Base-by-base conservation (phyloP, 441 rosid genomes). In the Biscutella laevigata region DNA sequence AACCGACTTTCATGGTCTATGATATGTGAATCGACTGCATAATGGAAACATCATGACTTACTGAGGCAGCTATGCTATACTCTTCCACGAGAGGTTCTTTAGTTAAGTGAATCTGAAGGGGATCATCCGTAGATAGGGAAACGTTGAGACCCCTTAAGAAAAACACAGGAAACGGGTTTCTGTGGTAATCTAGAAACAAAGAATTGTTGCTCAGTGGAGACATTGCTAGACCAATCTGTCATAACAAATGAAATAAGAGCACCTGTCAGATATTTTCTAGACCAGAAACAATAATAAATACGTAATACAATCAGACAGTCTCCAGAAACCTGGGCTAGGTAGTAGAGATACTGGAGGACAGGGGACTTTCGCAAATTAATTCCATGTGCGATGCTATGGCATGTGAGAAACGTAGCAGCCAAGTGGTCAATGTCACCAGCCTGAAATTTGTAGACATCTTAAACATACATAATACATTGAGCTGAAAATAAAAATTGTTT, bases 171-270 rank as follows among this genome's bases (percentile, higher is more conserved):
- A 94, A 80, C 1, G 99, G 97, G 71, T 88, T 94, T 50, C 94
- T 63, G 66, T 94, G 99, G 64, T 94, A 94, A 66, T 94, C 99
- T 34, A 94, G 72, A 74, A 94, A 94, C 66, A 94, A 67, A 41
- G 96, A 86, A 74, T 94, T 94, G 82, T 94, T 94, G 90, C 97
- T 94, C 69, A 88, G 80, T 66, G 99, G 99, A 64, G 99, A 94
- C 97, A 94, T 84, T 32, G 97, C 97, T 75, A 94, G 74, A 52
- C 97, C 97, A 33, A 94, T 86, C 99, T 94, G 80, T 60, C 54
- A 62, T 60, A 53, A 47, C 24, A 61, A 35, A 52, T 15, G 30
- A 4, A 45, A 59, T 12, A 19, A n/a, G 7, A 40, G n/a, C n/a
- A 52, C 55, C 57, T 69, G 61, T 64, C 59, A 63, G 61, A 69